Evolutionary conservation across 345 rosid species (phyloP).

Genomic region (Camelina laxa): DNA sequence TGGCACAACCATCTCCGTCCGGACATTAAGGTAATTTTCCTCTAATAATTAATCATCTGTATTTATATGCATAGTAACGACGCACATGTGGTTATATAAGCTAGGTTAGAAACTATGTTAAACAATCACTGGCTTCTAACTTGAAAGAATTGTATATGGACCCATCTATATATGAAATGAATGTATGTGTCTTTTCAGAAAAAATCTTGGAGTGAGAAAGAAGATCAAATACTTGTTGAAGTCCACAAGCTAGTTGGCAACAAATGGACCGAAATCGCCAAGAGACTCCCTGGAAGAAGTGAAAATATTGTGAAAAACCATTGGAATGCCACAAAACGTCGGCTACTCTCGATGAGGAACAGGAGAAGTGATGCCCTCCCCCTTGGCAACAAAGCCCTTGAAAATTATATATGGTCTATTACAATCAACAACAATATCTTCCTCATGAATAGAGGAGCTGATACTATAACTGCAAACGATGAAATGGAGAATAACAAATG

Average conservation of each 20-base stretch:
- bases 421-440: not conserved
- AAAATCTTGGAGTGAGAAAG: not conserved
- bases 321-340: conserved; percentile 1
- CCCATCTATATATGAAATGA: not conserved
- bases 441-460: not conserved
- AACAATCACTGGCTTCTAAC: no score
- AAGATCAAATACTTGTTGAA: conserved; percentile 3
- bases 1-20: not conserved
- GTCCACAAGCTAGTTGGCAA: not conserved
- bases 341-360: not conserved
- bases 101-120: not conserved
- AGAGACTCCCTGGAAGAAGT: not conserved
- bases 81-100: not conserved
- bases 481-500: not conserved
- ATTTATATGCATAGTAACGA: not conserved
- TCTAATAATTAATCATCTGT: not conserved
- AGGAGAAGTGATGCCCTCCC: not conserved
- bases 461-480: not conserved
- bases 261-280: not conserved
- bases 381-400: not conserved
- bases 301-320: not conserved
- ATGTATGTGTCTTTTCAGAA: not conserved
- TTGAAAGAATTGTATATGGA: not conserved
- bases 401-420: not conserved
- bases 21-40: not conserved